These are phyloP conservation scores for Pleurostoma richardsiae DNA, from an alignment of 2,329 filamentous ascomycete species.

Conservation along the genomic window DNA sequence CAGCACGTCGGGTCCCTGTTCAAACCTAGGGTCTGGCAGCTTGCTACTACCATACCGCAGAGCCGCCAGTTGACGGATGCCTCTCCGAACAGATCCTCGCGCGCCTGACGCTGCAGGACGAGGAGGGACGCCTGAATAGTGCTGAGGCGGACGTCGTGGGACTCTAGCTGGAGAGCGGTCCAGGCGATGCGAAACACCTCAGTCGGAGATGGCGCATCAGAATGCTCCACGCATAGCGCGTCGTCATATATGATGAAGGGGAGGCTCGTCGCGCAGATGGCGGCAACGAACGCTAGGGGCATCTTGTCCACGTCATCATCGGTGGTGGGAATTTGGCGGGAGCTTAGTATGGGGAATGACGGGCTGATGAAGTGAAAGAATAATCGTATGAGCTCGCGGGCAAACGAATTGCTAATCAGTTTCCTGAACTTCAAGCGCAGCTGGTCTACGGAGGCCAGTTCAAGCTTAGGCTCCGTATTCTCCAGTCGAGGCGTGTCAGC, in stretches of 20 bases:
- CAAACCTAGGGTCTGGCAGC: constrained; percentile 3
- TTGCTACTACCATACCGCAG: background rate
- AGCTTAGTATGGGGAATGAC: constrained; percentile 35
- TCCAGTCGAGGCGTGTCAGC: background rate
- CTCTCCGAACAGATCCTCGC: background rate
- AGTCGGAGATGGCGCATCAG: background rate
- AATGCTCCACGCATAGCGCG: background rate
- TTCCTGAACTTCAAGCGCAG: background rate
- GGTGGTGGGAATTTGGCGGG: constrained; percentile 21
- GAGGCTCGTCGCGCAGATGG: constrained; percentile 36
- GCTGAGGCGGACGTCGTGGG: background rate
- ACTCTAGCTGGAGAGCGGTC: background rate
- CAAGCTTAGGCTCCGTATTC: background rate
- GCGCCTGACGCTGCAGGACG: constrained; percentile 1
- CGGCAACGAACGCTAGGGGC: constrained; percentile 29
- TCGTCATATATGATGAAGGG: constrained; percentile 38
- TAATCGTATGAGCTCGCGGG: constrained; percentile 29
- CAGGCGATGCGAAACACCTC: background rate
- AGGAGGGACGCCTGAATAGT: constrained; percentile 4
- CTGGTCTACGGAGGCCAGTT: background rate
- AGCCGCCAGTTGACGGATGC: constrained; percentile 1
- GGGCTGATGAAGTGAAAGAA: constrained; percentile 36
- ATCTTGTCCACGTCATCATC: constrained; percentile 23
- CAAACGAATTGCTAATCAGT: constrained; percentile 6
- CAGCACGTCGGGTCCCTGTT: background rate